phyloP scores from a whole-genome alignment of 1,284 basidiomycete genomes.

The Bondarzewia mesenterica region DNA sequence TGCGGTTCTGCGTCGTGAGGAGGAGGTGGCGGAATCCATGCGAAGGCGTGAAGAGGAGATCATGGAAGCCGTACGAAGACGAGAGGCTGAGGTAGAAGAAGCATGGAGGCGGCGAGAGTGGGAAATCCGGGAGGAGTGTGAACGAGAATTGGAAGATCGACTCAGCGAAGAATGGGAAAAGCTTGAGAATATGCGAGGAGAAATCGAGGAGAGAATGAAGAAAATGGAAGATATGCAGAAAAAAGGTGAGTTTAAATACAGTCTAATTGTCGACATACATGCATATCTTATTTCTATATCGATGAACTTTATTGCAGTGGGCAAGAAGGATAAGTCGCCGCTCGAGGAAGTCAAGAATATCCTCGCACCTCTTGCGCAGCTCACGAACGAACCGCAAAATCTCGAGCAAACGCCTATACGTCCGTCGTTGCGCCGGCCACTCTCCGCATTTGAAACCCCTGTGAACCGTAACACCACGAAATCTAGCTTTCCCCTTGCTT shows the following conservation, averaged over 20 bases:
- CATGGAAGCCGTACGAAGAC: constrained; percentile 37
- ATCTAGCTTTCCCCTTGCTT: constrained; percentile 29
- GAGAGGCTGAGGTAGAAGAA: constrained; percentile 36
- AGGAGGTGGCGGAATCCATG: constrained; percentile 66
- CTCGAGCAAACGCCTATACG: constrained; percentile 14
- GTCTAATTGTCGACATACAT: not conserved
- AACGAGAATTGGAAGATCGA: constrained; percentile 41
- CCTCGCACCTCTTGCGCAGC: constrained; percentile 41
- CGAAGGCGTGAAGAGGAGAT: constrained; percentile 61
- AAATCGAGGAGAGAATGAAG: constrained; percentile 38
- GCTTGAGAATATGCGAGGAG: constrained; percentile 34
- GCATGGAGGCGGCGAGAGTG: constrained; percentile 55
- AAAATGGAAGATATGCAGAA: constrained; percentile 30
- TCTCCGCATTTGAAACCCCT: constrained; percentile 31
- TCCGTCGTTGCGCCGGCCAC: constrained; percentile 21
- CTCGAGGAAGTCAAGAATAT: constrained; percentile 70
- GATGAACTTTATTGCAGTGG: constrained; percentile 19
- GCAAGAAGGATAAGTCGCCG: constrained; percentile 47
- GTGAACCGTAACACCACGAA: constrained; percentile 18
- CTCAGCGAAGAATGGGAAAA: constrained; percentile 41
- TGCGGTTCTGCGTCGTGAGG: constrained; percentile 57
- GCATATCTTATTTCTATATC: not conserved
- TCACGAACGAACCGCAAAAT: constrained; percentile 23
- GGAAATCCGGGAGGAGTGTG: constrained; percentile 42
- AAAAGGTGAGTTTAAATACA: constrained; percentile 24